phyloP scores from a whole-genome alignment of 2,329 filamentous ascomycete genomes.

The Trichoderma sp. region DNA sequence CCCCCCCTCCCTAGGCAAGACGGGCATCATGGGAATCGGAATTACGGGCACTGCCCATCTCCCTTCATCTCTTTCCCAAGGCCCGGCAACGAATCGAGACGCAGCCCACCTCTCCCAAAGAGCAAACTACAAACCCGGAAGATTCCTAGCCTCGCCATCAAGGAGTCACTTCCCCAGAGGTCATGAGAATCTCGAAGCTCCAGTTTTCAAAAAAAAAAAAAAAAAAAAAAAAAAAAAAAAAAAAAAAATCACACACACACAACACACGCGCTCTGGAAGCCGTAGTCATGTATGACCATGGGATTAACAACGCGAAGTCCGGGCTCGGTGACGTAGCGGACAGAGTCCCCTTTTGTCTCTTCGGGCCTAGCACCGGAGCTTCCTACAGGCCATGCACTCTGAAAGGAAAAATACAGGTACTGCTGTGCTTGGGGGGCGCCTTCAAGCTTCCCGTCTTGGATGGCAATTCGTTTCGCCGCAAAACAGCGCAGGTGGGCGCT shows the following conservation, averaged over 20 bases:
- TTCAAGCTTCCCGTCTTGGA: neutral
- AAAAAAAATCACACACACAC: too few species aligned
- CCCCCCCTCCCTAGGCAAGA: neutral
- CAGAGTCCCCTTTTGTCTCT: neutral
- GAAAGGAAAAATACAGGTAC: too few species aligned
- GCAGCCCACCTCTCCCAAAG: neutral
- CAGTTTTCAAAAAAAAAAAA: neutral
- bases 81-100: neutral
- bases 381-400: too few species aligned
- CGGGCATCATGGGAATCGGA: neutral
- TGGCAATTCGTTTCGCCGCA: neutral
- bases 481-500: neutral
- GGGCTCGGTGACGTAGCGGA: neutral
- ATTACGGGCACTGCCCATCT: neutral
- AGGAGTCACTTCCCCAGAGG: neutral
- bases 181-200: neutral
- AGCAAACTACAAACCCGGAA: neutral
- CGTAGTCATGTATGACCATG: neutral
- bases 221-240: too few species aligned
- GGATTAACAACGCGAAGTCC: neutral
- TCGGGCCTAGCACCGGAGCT: constrained; percentile 5
- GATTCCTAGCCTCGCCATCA: constrained; percentile 15
- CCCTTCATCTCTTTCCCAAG: neutral
- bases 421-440: too few species aligned
- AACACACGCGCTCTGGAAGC: too few species aligned